Percentiles rank a stretch among this genome's conserved stretches.
Conservation (phyloP, 345 rosid species). For the Citropsis articulata region DNA sequence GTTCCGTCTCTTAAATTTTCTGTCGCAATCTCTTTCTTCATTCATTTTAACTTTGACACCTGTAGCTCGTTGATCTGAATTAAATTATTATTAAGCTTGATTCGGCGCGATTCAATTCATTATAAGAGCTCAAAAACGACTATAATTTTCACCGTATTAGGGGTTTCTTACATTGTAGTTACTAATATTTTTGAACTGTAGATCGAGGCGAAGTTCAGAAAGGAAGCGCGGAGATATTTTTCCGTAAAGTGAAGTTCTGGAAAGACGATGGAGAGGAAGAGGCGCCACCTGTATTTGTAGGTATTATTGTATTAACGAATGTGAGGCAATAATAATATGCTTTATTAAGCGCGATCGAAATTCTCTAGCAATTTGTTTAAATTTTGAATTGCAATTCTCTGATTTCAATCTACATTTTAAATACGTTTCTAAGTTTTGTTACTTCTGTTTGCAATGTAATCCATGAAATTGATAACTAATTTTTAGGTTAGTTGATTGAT, state of each 20-base stretch:
- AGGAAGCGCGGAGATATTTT: conserved; percentile 93
- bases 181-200: conserved; percentile 23
- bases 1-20: not conserved
- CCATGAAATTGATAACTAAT: not conserved
- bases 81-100: not conserved
- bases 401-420: not conserved
- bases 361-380: not conserved
- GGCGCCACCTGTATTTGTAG: conserved; percentile 99
- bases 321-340: not conserved
- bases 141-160: not conserved
- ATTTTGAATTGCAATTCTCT: not conserved
- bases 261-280: conserved; percentile 92
- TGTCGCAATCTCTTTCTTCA: not conserved
- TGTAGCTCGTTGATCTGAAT: not conserved
- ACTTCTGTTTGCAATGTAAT: not conserved
- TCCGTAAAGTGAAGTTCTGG: conserved; percentile 98
- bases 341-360: not conserved
- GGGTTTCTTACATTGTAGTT: not conserved
- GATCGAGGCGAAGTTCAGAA: conserved; percentile 91
- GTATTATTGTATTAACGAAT: conserved; percentile 45
- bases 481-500: not conserved
- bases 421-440: not conserved
- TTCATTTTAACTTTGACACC: not conserved
- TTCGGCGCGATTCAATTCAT: not conserved
- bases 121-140: conserved; percentile 5